Evolutionary conservation across 2,329 filamentous ascomycete species (phyloP), one percentile per base, ranked within the genome.

Genomic region (Mollisia scopiformis): DNA sequence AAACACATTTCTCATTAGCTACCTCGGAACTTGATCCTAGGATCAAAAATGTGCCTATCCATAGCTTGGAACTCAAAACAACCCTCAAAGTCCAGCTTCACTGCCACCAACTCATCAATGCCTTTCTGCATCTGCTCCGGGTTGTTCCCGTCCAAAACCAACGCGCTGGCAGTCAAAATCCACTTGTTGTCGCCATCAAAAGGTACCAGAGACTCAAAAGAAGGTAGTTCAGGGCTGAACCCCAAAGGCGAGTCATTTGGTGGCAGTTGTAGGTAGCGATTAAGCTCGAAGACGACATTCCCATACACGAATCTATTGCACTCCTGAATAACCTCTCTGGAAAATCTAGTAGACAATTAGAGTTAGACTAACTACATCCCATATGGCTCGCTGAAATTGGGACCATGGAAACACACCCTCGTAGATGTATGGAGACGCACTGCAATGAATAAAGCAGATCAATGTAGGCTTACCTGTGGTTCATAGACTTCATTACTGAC

Each of bases 141-240:
- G 55, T 83, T 81, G 65, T 79, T 83, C 56, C 86, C 84, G 60
- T 87, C 83, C 7, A 80, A 65, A 2, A 87, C 83, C 54, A 84
- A 78, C 1, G 79, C 74, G 60, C 79, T 84, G 59, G 86, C 80
- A 35, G 78, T 79, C 30, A 88, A 75, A 54, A 85, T 78, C 85
- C 85, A 88, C 49, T 80, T 80, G 33, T 76, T 73, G 21, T 75
- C 71, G 55, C 77, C 72, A 66, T 85, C 83, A 16, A 84, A 74
- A 0, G 79, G 79, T 2, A 78, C 73, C 7, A 86, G 73, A 0
- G 75, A 71, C 2, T 79, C 75, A 74, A 79, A 84, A 0, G 81
- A 63, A 0, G 83, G 82, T 0, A 87, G 72, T 19, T 61, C 58
- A 14, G 21, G 58, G 49, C 66, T 66, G 10, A 71, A 60, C 0